A percentile compares a stretch with the other conserved stretches of the same genome.
Conservation (phyloP, 192 early-diverging fungal species). For the Cladochytrium replicatum region DNA sequence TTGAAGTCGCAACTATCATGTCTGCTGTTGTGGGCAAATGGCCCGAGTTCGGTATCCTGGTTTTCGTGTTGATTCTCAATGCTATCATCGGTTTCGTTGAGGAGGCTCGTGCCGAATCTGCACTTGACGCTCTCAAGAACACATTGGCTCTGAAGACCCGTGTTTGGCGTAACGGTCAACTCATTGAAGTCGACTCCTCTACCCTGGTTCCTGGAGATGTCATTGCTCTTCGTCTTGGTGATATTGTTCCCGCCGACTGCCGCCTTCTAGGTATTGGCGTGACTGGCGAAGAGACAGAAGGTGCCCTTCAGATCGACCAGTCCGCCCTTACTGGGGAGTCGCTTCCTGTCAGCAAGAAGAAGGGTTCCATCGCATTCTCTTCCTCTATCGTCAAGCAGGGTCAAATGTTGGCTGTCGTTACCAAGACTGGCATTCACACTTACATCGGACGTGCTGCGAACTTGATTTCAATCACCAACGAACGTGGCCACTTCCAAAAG, state of each 20-base stretch:
- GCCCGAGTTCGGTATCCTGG: slow-evolving; percentile 75
- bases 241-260: slow-evolving; percentile 88
- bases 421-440: slow-evolving; percentile 87
- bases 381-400: slow-evolving; percentile 92
- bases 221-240: slow-evolving; percentile 83
- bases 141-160: slow-evolving; percentile 83
- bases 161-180: slow-evolving; percentile 65
- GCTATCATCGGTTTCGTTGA: slow-evolving; percentile 89
- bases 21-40: slow-evolving; percentile 71
- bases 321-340: slow-evolving; percentile 91
- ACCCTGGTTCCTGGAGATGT: slow-evolving; percentile 86
- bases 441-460: slow-evolving; percentile 92
- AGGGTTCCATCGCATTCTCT: slow-evolving; percentile 78
- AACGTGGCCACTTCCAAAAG: slow-evolving; percentile 90
- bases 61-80: slow-evolving; percentile 74
- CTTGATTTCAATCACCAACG: slow-evolving; percentile 79
- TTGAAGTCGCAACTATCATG: slow-evolving; percentile 83
- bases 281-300: slow-evolving; percentile 58
- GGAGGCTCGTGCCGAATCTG: slow-evolving; percentile 87
- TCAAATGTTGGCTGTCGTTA: slow-evolving; percentile 87
- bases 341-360: slow-evolving; percentile 76
- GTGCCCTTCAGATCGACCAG: slow-evolving; percentile 79
- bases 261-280: slow-evolving; percentile 56
- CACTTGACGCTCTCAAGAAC: slow-evolving; percentile 88
- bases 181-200: slow-evolving; percentile 61